These are phyloP conservation scores for Pythium grandisporangium DNA, from an alignment of 352 stramenopile genomes.

Conservation along the genomic window DNA sequence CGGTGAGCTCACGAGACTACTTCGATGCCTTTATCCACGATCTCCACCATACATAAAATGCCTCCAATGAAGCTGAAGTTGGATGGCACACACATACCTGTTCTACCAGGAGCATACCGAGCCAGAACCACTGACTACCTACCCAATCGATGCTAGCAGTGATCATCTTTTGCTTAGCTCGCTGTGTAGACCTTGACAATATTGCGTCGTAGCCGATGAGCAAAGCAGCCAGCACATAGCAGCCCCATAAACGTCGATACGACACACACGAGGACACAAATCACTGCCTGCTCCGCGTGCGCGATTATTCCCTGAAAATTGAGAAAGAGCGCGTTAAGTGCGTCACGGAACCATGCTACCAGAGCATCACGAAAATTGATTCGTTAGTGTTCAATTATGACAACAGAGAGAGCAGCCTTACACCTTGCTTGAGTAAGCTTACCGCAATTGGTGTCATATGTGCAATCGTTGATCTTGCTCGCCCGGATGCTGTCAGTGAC, in stretches of 20 bases:
- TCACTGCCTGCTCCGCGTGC: slow-evolving; percentile 21
- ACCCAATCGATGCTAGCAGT: too few species aligned
- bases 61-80: too few species aligned
- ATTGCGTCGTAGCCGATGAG: slow-evolving; percentile 32
- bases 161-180: slow-evolving; percentile 5
- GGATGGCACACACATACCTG: too few species aligned
- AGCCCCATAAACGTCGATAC: slow-evolving; percentile 19
- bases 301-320: slow-evolving; percentile 36
- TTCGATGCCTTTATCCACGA: too few species aligned
- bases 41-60: too few species aligned
- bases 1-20: too few species aligned
- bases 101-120: too few species aligned
- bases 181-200: slow-evolving; percentile 47
- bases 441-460: slow-evolving; percentile 50
- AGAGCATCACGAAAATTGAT: background rate
- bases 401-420: too few species aligned
- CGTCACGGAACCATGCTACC: slow-evolving; percentile 32
- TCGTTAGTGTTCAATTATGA: too few species aligned
- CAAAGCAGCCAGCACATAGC: slow-evolving; percentile 29
- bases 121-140: too few species aligned
- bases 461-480: slow-evolving; percentile 51
- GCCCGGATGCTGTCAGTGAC: slow-evolving; percentile 35
- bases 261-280: slow-evolving; percentile 19
- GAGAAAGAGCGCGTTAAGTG: slow-evolving; percentile 31
- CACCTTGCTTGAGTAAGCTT: too few species aligned